Base-by-base conservation (phyloP, 1,139 yeast genomes). In the Yamadazyma sp. region DNA sequence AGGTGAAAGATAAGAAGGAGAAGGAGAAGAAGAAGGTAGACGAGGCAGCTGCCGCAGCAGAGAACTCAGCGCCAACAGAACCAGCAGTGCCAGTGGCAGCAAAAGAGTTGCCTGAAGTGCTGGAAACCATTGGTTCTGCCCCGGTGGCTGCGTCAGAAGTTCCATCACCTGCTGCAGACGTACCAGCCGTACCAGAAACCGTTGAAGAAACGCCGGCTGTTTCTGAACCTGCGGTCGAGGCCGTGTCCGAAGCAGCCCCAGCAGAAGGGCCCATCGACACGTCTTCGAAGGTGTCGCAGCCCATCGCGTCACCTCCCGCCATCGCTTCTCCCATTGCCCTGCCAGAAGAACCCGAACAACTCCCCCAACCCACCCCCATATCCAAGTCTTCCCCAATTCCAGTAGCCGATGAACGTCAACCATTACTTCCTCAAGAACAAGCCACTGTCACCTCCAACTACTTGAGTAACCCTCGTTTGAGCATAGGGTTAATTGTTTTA, bases 391-490 rank as follows among this genome's bases (percentile, higher is more conserved):
- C 27, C 8, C 38, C 46, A 16, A 41, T 43, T 17, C 46, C 48
- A 11, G 24, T 37, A 6, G 44, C 38, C 6, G 48, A 44, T 31
- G 48, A 45, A 36, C 23, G 31, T 20, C 48, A 43, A 37, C 48
- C 48, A 2, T 29, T 45, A 17, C 42, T 45, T n/a, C 28, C 40
- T 6, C 38, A 31, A 15, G 36, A 34, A 2, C 34, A 22, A n/a
- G 15, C 29, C 17, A 29, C 14, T 18, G 34, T 35, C n/a, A 17
- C 34, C 11, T 36, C 46, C 20, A 26, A 17, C 16, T 37, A 43
- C 23, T 50, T 54, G 7, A 47, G 49, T 22, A 52, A 50, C 28
- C 53, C 57, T 7, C 47, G 44, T 22, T 34, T 48, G 23, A 39
- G 50, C 25, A 41, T 49, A 20, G 45, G 43, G 5, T 34, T 53